A percentile compares a stretch with the other conserved stretches of the same genome.
phyloP scores from a whole-genome alignment of 2,329 filamentous ascomycete species.

The Arthrinium phaeospermum region DNA sequence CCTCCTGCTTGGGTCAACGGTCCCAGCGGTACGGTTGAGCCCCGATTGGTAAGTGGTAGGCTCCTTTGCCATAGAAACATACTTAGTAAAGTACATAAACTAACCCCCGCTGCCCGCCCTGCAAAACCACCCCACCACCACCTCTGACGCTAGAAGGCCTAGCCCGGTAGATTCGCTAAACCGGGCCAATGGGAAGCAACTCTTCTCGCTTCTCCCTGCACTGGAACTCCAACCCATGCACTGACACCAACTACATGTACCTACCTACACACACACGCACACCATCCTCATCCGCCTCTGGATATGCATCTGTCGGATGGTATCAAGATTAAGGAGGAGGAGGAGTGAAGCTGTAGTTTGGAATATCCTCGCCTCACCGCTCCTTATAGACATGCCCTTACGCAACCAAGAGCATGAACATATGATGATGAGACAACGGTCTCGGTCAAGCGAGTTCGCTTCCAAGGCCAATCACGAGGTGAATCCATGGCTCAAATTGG shows the following conservation, averaged over 20 bases:
- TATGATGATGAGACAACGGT: not conserved
- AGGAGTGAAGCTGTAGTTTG: not conserved
- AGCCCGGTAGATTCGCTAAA: constrained; percentile 18
- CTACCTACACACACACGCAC: not conserved
- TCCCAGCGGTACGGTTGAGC: constrained; percentile 5
- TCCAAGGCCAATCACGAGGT: not conserved
- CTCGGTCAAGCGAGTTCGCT: constrained; percentile 8
- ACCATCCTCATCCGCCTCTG: not conserved
- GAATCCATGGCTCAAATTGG: not conserved
- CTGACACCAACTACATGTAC: not conserved
- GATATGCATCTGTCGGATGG: not conserved
- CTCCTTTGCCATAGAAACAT: not conserved
- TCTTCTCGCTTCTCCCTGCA: constrained; percentile 18
- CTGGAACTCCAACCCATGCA: not conserved
- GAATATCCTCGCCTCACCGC: not conserved
- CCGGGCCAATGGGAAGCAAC: not conserved
- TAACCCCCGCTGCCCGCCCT: not conserved
- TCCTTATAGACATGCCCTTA: not conserved
- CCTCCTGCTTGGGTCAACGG: not conserved
- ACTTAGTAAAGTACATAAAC: not conserved
- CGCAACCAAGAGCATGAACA: no score
- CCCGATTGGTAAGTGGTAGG: not conserved
- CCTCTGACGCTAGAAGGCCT: not conserved
- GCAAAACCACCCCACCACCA: not conserved
- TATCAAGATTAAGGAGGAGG: not conserved